A percentile compares a stretch with the other conserved stretches of the same genome.
phyloP scores from a whole-genome alignment of 352 stramenopile species.

The Pythium plurisporium region DNA sequence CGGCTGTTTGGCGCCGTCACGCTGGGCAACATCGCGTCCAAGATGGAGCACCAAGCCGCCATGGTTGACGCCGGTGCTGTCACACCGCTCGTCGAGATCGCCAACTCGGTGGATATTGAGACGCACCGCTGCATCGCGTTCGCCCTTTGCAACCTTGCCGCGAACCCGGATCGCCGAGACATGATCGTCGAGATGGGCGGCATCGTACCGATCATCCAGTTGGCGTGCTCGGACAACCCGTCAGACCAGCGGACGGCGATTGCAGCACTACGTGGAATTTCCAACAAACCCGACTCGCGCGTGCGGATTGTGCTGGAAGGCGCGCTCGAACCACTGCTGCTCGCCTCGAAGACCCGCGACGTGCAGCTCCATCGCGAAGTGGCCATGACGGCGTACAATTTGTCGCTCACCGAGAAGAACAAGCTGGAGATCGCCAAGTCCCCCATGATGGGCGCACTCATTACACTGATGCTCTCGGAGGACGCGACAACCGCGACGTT shows the following conservation, averaged over 20 bases:
- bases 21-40: conserved; percentile 93
- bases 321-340: conserved; percentile 82
- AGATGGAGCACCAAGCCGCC: conserved; percentile 66
- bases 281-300: conserved; percentile 77
- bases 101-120: conserved; percentile 90
- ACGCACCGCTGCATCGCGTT: conserved; percentile 96
- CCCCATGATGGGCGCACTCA: conserved; percentile 69
- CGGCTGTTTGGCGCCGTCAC: conserved; percentile 94
- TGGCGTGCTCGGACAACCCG: conserved; percentile 88
- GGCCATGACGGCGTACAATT: conserved; percentile 87
- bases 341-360: conserved; percentile 74
- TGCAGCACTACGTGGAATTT: conserved; percentile 88
- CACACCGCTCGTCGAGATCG: conserved; percentile 90
- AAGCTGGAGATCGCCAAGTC: conserved; percentile 91
- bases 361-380: conserved; percentile 83
- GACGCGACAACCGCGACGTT: conserved; percentile 73
- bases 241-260: conserved; percentile 90
- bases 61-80: conserved; percentile 85
- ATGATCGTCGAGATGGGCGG: conserved; percentile 92
- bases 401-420: conserved; percentile 93
- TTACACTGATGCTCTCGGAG: conserved; percentile 78
- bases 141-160: conserved; percentile 93
- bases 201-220: conserved; percentile 92
- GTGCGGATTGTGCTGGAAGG: conserved; percentile 88
- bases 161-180: conserved; percentile 76